Percentiles rank a stretch among this genome's conserved stretches.
These are phyloP conservation scores for Solanum gandarillasii DNA, from an alignment of 257 asterid species.

Conservation along the genomic window DNA sequence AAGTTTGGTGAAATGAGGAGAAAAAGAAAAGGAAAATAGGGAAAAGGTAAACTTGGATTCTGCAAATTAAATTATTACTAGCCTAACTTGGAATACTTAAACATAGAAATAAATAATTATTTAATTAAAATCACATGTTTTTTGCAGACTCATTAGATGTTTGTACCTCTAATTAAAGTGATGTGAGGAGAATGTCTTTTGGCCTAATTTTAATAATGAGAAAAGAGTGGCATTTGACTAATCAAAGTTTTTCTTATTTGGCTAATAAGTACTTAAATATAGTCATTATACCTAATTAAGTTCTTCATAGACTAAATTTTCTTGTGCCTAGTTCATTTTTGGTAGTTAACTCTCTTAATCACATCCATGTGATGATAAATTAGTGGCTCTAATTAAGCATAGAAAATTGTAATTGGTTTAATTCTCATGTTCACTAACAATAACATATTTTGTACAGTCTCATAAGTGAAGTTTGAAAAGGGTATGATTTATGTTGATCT, in stretches of 20 bases:
- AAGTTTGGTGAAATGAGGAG: not conserved
- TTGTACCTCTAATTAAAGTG: not conserved
- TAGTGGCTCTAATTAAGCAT: not conserved
- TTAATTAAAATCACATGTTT: not conserved
- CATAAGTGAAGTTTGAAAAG: too few relatives aligned
- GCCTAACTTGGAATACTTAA: not conserved
- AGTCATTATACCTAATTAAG: not conserved
- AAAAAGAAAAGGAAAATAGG: not conserved
- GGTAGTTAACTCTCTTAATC: not conserved
- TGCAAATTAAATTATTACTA: not conserved
- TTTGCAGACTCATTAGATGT: not conserved
- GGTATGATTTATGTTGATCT: too few relatives aligned
- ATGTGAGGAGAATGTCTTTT: slow-evolving; percentile 6
- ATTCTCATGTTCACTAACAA: not conserved
- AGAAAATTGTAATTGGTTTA: not conserved
- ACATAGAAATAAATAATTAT: not conserved
- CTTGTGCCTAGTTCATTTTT: not conserved
- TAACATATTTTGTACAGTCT: not conserved
- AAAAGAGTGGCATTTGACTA: not conserved
- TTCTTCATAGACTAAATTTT: not conserved
- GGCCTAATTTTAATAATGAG: not conserved
- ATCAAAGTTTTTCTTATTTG: not conserved
- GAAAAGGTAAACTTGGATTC: not conserved
- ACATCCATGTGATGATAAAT: not conserved
- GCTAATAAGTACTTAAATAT: not conserved